phyloP scores from a whole-genome alignment of 1,284 basidiomycete species.

The Rhodofomes roseus region DNA sequence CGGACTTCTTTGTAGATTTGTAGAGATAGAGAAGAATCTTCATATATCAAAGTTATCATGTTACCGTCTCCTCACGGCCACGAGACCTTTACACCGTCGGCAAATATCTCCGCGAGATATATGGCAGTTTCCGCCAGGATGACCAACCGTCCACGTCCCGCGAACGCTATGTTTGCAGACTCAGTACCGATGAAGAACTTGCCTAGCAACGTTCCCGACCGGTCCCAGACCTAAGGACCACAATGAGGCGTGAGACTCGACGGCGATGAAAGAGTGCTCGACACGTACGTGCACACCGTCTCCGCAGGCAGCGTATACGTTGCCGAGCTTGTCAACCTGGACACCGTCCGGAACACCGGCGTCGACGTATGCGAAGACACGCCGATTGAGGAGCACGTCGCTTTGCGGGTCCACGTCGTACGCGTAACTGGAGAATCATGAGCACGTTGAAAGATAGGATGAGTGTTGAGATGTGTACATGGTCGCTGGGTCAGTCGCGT shows the following conservation, averaged over 20 bases:
- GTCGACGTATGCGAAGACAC: slow-evolving; percentile 69
- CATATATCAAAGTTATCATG: too few species aligned
- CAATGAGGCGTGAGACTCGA: background rate
- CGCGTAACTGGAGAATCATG: slow-evolving; percentile 47
- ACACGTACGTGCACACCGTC: slow-evolving; percentile 67
- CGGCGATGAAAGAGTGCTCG: background rate
- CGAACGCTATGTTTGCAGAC: slow-evolving; percentile 68
- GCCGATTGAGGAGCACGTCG: slow-evolving; percentile 56
- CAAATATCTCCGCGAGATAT: slow-evolving; percentile 57
- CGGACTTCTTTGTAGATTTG: too few species aligned
- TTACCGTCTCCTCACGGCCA: slow-evolving; percentile 3
- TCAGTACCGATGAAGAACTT: slow-evolving; percentile 67
- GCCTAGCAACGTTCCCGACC: slow-evolving; percentile 60
- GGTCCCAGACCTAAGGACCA: slow-evolving; percentile 53
- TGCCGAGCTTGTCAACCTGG: slow-evolving; percentile 57
- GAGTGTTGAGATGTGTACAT: slow-evolving; percentile 43
- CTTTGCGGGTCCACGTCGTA: slow-evolving; percentile 65
- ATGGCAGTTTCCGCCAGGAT: slow-evolving; percentile 68
- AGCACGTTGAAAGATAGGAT: background rate
- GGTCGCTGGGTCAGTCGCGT: slow-evolving; percentile 63
- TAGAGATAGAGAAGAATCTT: too few species aligned
- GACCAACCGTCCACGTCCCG: slow-evolving; percentile 56
- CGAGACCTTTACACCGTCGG: slow-evolving; percentile 29
- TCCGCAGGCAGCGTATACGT: slow-evolving; percentile 65
- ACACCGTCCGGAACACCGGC: slow-evolving; percentile 63